Evolutionary conservation across 2,329 filamentous ascomycete species (phyloP).

Genomic region (Ophiostoma perfectum): DNA sequence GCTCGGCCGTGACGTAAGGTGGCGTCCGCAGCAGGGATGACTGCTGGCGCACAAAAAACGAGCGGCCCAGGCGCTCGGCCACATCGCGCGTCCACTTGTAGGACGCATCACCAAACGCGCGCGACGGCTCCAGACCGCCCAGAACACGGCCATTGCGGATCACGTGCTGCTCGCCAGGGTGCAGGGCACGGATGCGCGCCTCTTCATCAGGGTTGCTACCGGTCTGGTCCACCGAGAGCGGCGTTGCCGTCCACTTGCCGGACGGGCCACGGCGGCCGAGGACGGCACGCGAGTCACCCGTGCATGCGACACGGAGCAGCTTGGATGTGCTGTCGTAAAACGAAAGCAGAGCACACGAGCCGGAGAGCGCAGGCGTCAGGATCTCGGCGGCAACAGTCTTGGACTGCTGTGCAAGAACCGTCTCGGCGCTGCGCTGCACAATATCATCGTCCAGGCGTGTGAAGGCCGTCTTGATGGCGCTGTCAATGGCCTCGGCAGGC

Average conservation of each 20-base stretch:
- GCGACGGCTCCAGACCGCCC: conserved; percentile 83
- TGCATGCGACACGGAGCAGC: conserved; percentile 87
- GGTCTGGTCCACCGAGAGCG: conserved; percentile 89
- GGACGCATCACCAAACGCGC: conserved; percentile 91
- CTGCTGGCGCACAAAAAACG: conserved; percentile 81
- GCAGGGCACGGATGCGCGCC: conserved; percentile 73
- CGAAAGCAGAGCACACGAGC: conserved; percentile 92
- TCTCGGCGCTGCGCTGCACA: conserved; percentile 84
- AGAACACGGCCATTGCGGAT: conserved; percentile 85
- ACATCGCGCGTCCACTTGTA: conserved; percentile 94
- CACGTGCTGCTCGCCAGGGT: conserved; percentile 84
- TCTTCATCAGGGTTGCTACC: conserved; percentile 82
- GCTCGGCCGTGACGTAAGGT: conserved; percentile 95
- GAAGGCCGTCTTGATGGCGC: conserved; percentile 90
- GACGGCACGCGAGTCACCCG: conserved; percentile 92
- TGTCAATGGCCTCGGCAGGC: conserved; percentile 73
- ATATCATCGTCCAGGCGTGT: conserved; percentile 87
- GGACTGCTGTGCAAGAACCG: conserved; percentile 81
- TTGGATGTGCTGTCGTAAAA: conserved; percentile 91
- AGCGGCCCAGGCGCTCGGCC: conserved; percentile 71
- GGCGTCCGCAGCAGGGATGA: conserved; percentile 78
- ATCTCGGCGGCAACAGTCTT: conserved; percentile 88
- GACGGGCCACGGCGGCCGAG: conserved; percentile 70
- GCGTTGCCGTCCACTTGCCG: conserved; percentile 88
- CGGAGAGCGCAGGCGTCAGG: conserved; percentile 85